These are phyloP conservation scores for Triticum aestivum DNA, from an alignment of 176 grass and related monocot species.

Conservation along the genomic window IWGSC_CS_RefSeq_v2.1 NC_057807.1:228719460-228719959, in stretches of 20 bases:
- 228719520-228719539: constrained; percentile 1
- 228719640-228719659: constrained; percentile 6
- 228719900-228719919: constrained; percentile 16
- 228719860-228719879: constrained; percentile 13
- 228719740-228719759: background rate
- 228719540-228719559: constrained; percentile 3
- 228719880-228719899: background rate
- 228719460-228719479: constrained; percentile 6
- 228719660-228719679: background rate
- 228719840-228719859: constrained; percentile 5
- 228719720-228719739: constrained; percentile 7
- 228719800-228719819: background rate
- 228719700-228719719: background rate
- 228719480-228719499: constrained; percentile 12
- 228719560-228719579: constrained; percentile 12
- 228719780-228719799: background rate
- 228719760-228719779: background rate
- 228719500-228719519: constrained; percentile 7
- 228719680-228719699: background rate
- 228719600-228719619: background rate
- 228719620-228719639: background rate
- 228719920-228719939: background rate
- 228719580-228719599: background rate
- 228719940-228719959: constrained; percentile 2
- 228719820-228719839: background rate